Evolutionary conservation across 441 rosid species (phyloP).

Genomic region (Mallotus japonicus): DNA sequence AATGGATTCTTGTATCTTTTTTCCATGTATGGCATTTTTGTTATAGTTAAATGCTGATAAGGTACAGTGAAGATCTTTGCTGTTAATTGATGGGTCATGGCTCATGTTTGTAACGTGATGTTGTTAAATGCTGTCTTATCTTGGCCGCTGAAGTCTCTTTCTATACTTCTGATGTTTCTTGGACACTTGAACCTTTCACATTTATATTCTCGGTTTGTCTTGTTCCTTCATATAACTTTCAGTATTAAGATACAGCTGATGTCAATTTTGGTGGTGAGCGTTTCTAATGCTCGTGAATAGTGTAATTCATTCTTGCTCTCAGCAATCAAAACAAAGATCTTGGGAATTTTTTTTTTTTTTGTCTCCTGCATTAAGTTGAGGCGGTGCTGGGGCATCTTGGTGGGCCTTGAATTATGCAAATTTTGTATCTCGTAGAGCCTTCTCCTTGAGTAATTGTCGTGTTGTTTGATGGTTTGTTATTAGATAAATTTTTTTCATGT

Average conservation of each 20-base stretch:
- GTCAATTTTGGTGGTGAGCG: slow-evolving; percentile 9
- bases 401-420: slow-evolving; percentile 5
- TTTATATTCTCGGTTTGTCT: slow-evolving; percentile 8
- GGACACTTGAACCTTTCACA: not conserved
- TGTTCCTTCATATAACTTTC: slow-evolving; percentile 11
- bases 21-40: slow-evolving; percentile 12
- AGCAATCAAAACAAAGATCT: slow-evolving; percentile 16
- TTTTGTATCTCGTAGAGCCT: not conserved
- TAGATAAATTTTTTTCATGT: not conserved
- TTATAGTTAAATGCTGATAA: slow-evolving; percentile 20
- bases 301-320: not conserved
- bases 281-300: not conserved
- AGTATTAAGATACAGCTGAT: slow-evolving; percentile 1
- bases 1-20: slow-evolving; percentile 16
- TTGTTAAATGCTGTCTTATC: slow-evolving; percentile 9
- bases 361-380: slow-evolving; percentile 14
- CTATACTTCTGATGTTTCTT: not conserved
- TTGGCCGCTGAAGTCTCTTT: slow-evolving; percentile 13
- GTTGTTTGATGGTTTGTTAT: not conserved
- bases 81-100: slow-evolving; percentile 24
- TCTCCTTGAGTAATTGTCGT: not conserved
- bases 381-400: slow-evolving; percentile 12
- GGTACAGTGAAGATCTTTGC: slow-evolving; percentile 24
- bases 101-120: slow-evolving; percentile 10
- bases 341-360: not conserved